phyloP scores from a whole-genome alignment of 78 protist species.

The Dictyostelium capitatum region DNA sequence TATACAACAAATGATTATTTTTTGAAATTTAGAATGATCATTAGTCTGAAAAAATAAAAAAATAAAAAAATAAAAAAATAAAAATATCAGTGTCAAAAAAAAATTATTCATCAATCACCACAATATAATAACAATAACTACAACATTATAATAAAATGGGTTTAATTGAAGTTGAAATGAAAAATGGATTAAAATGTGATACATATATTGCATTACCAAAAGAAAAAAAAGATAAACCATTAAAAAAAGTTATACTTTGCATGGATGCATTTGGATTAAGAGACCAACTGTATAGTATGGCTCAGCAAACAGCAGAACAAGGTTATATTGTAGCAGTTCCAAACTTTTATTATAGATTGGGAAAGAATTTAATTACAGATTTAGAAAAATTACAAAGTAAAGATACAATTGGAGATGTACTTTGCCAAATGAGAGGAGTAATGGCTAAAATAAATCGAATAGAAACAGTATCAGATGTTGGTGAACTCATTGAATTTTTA shows the following conservation, averaged over 20 bases:
- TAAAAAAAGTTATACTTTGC: slow-evolving; percentile 17
- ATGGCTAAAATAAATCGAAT: not conserved
- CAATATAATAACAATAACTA: too few species aligned
- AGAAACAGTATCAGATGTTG: not conserved
- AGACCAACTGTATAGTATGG: slow-evolving; percentile 32
- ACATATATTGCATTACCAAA: slow-evolving; percentile 38
- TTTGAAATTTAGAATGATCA: too few species aligned
- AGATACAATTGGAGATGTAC: not conserved
- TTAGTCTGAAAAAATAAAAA: too few species aligned
- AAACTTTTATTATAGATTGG: slow-evolving; percentile 47
- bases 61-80: too few species aligned
- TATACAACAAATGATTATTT: too few species aligned
- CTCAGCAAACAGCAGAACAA: slow-evolving; percentile 15
- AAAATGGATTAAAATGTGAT: slow-evolving; percentile 52
- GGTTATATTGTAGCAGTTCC: slow-evolving; percentile 57
- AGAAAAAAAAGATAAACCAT: slow-evolving; percentile 14
- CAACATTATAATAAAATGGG: too few species aligned
- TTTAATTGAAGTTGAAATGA: slow-evolving; percentile 33
- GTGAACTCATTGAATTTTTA: not conserved
- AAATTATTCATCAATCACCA: too few species aligned
- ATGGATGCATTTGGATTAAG: slow-evolving; percentile 74
- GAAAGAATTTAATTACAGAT: not conserved
- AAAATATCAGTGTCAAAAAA: too few species aligned
- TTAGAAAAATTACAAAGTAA: not conserved
- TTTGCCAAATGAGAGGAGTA: not conserved